Conservation (phyloP, 1,284 basidiomycete species). For the Abortiporus biennis region DNA sequence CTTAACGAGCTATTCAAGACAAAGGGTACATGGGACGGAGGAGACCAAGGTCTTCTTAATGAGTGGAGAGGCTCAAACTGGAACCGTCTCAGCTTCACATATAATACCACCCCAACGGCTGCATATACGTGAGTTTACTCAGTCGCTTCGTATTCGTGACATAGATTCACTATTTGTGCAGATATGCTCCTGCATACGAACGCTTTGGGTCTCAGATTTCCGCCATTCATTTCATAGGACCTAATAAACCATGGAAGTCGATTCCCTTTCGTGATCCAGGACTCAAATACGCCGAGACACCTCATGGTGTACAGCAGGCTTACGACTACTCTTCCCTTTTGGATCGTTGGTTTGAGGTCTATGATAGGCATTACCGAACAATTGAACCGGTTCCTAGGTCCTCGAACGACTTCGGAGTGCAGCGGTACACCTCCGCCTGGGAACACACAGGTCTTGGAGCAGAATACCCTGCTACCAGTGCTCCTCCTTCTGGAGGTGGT, state of each 20-base stretch:
- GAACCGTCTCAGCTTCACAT: slow-evolving; percentile 91
- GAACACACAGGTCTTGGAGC: slow-evolving; percentile 27
- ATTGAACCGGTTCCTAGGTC: slow-evolving; percentile 27
- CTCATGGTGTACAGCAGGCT: slow-evolving; percentile 33
- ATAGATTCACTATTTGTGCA: slow-evolving; percentile 22
- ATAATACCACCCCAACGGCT: slow-evolving; percentile 97
- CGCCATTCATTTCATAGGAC: slow-evolving; percentile 92
- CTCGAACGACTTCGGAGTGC: slow-evolving; percentile 55
- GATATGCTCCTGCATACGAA: slow-evolving; percentile 93
- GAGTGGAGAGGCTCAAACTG: slow-evolving; percentile 87
- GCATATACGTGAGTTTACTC: slow-evolving; percentile 79
- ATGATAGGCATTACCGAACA: slow-evolving; percentile 80
- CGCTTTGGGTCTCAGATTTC: slow-evolving; percentile 87
- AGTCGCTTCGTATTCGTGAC: background rate
- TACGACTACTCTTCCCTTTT: slow-evolving; percentile 78
- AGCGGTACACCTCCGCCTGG: slow-evolving; percentile 72
- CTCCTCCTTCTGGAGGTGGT: slow-evolving; percentile 19
- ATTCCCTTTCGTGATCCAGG: slow-evolving; percentile 62
- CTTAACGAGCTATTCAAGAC: slow-evolving; percentile 64
- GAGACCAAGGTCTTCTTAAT: slow-evolving; percentile 94
- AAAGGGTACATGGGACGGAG: slow-evolving; percentile 93
- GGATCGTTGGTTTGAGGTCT: slow-evolving; percentile 87
- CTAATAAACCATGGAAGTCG: slow-evolving; percentile 88
- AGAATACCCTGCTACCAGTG: slow-evolving; percentile 17
- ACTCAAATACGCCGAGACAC: slow-evolving; percentile 23